Evolutionary conservation across 306 rosid species (phyloP), one percentile per base, ranked within the genome.

Genomic region (apple (Malus domestica)): DNA sequence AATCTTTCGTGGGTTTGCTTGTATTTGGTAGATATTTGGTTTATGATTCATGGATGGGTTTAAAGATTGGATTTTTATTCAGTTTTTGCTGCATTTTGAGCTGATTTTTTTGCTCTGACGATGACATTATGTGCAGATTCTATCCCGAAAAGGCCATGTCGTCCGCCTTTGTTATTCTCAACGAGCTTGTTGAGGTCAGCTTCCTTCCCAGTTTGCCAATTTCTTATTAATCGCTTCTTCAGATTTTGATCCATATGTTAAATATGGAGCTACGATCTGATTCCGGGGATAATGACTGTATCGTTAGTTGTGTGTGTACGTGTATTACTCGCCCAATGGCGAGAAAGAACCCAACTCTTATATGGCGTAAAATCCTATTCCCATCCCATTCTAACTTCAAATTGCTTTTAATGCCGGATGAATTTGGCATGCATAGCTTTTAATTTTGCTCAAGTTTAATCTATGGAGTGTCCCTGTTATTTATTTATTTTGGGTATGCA

Each of bases 101-200:
- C 15, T 52, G 19, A 20, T 29, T 68, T 52, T 65, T 65, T 25
- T 57, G 51, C 44, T 51, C 44, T 83, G 33, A 67, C 46, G 30
- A 69, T 75, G 60, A 60, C 70, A 74, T 22, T 63, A 4, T 59
- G 38, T 85, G 86, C 92, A 95, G 99, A 84, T 95, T 90, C 62
- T 85, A 84, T 62, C 89, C 93, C 38, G 97, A 95, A 70, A 89
- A 83, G 62, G 87, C 93, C 40, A 74, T 86, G 86, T 85, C 97
- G 23, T 81, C 92, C 73, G 97, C 99, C 58, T 83, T 85, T 83
- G 84, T 78, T 72, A 88, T 92, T 82, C 88, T 92, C 72, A 87
- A 90, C 78, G 99, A 90, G 87, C 97, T 95, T 82, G 85, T 87
- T 52, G 86, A 92, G 99, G 99, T 92, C 55, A 81, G 93, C 80